Base-by-base conservation (phyloP, 1,284 basidiomycete species). In the Apiotrichum mycotoxinovorans region DNA sequence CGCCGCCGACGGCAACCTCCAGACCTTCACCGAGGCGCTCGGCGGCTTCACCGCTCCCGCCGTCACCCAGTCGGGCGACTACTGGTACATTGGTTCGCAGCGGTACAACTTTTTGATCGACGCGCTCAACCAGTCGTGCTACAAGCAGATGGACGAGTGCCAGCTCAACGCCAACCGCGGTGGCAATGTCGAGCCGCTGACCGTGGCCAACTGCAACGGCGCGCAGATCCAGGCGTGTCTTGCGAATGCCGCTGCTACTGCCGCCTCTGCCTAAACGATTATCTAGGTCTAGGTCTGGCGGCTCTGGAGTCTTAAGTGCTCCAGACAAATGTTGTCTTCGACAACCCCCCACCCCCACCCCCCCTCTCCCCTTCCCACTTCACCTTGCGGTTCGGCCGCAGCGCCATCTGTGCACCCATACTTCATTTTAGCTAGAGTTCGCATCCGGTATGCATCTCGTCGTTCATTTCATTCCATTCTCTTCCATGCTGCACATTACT, bases 11-110 rank as follows among this genome's bases (percentile, higher is more conserved):
- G 58, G 45, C 17, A 66, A 66, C 54, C 60, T 66, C 14, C 69
- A 69, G 64, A 57, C 57, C 22, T 71, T 58, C 58, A 61, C 61
- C 4, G 66, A 58, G 14, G 62, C 64, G 20, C 54, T 68, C 7
- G 69, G 67, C 35, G 65, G 64, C 37, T 50, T 61, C 52, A 15
- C 54, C n/a, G 64, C 66, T n/a, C 65, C 69, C 12, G 54, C 64
- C 18, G 64, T 69, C 43, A 54, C 57, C 18, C 30, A 48, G 46
- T 23, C 30, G 26, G 51, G 51, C 30, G 20, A 42, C 41, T 50
- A 44, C 37, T 60, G 41, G 38, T 48, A 43, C 54, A 49, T 54
- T 38, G 44, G 37, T 9, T 46, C 33, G 15, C 37, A 41, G 38
- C 56, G 63, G 44, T 67, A 58, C 63, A 66, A 65, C 62, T 63